Percentiles rank a stretch among this genome's conserved stretches.
Evolutionary conservation across 1,139 yeast species (phyloP).

Genomic region (Nakaseomyces sp.): DNA sequence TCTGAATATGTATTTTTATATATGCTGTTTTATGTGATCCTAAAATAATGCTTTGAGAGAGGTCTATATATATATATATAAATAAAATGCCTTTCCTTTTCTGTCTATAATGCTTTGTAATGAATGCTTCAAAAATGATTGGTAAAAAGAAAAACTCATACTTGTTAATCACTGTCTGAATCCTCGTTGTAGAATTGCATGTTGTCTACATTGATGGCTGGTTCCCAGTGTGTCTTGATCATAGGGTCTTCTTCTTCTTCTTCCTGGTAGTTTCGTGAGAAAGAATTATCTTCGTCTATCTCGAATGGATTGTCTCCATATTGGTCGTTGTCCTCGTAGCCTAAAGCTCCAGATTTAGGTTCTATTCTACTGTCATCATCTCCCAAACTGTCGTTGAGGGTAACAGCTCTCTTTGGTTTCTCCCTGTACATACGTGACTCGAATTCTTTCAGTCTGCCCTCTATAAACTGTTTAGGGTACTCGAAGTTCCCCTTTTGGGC

Average conservation of each 20-base stretch:
- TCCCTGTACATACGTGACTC: conserved; percentile 14
- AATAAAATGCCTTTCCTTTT: too few relatives aligned
- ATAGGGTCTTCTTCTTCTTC: conserved; percentile 1
- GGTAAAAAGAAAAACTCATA: too few relatives aligned
- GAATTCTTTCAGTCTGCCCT: conserved; percentile 17
- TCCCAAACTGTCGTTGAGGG: neutral
- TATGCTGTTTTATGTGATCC: too few relatives aligned
- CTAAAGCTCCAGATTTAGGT: neutral
- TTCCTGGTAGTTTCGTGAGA: neutral
- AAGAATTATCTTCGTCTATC: conserved; percentile 2
- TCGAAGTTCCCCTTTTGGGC: conserved; percentile 15
- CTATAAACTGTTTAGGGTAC: conserved; percentile 17
- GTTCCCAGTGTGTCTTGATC: conserved; percentile 2
- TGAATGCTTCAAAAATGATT: neutral
- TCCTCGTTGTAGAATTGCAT: conserved; percentile 3
- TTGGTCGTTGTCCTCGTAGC: neutral
- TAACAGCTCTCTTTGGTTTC: neutral
- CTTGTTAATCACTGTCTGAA: neutral
- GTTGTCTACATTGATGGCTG: conserved; percentile 1
- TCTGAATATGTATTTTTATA: too few relatives aligned
- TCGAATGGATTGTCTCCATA: conserved; percentile 3
- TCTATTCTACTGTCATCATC: neutral
- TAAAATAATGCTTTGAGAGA: too few relatives aligned
- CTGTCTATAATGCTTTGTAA: too few relatives aligned
- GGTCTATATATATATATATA: too few relatives aligned